A percentile compares a stretch with the other conserved stretches of the same genome.
Evolutionary conservation across 305 asterid genomes (phyloP).

Genomic region (Nicotiana rustica): DNA sequence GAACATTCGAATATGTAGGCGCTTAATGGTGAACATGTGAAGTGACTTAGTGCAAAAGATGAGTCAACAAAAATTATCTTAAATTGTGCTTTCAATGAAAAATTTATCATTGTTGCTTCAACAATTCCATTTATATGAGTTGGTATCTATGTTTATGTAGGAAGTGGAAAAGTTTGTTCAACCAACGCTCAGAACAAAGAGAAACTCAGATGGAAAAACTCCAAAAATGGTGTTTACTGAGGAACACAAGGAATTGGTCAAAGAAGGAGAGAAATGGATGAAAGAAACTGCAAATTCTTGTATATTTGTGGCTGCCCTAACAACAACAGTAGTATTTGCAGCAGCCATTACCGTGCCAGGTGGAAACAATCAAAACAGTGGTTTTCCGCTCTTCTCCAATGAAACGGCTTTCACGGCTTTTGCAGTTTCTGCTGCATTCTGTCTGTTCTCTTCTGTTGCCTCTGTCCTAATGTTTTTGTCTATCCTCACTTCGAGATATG

Average conservation of each 20-base stretch:
- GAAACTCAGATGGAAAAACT: constrained; percentile 35
- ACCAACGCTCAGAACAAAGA: constrained; percentile 44
- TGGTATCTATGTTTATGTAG: constrained; percentile 5
- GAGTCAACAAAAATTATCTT: too few relatives aligned
- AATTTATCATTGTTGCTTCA: too few relatives aligned
- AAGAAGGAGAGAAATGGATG: constrained; percentile 63
- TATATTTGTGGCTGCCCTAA: constrained; percentile 56
- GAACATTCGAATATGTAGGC: too few relatives aligned
- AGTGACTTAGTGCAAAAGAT: too few relatives aligned
- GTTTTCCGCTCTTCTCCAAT: constrained; percentile 44
- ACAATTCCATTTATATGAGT: not conserved
- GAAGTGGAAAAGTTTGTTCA: constrained; percentile 52
- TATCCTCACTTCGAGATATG: constrained; percentile 53
- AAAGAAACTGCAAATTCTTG: constrained; percentile 56
- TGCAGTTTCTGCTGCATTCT: constrained; percentile 43
- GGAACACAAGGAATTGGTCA: constrained; percentile 47
- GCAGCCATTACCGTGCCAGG: constrained; percentile 63
- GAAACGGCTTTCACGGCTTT: constrained; percentile 26
- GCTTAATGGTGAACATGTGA: too few relatives aligned
- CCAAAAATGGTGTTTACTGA: constrained; percentile 45
- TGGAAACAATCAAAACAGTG: constrained; percentile 42
- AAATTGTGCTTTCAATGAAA: too few relatives aligned
- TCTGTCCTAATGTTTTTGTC: constrained; percentile 54
- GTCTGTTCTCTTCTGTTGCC: constrained; percentile 51
- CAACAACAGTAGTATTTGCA: constrained; percentile 58